Evolutionary conservation across 2,329 filamentous ascomycete species (phyloP), one percentile per base, ranked within the genome.

Genomic region (Talaromyces sp.): DNA sequence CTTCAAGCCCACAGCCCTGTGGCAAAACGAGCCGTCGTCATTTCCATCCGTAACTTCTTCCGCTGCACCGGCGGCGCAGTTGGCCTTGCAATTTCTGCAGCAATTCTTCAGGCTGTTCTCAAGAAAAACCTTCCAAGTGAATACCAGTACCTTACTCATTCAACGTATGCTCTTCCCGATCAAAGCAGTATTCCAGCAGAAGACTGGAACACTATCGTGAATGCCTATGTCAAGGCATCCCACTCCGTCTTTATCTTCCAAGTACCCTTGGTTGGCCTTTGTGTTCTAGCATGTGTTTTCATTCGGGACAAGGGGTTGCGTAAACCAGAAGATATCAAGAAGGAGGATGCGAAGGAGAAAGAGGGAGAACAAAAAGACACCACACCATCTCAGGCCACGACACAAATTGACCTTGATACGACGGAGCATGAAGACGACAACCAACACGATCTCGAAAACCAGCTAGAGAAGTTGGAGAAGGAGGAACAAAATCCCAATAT

Each of bases 31-130:
- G 86, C 86, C 0, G 82, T 88, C 1, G 81, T 87, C 21, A 88
- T 87, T 39, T 84, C 83, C 2, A 82, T 83, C 58, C 79, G 86
- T 1, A 88, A 88, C 67, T 88, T 88, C 69, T 79, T 87, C 64
- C 81, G 86, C 7, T 83, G 81, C 54, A 75, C 85, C 3, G 86
- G 86, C 9, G 86, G 85, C 25, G 78, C 85, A 1, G 77, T 81
- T 14, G 85, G 86, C 0, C 78, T 88, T 0, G 84, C 84, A 0
- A 74, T 87, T 8, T 84, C 82, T 0, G 84, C 83, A 1, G 83
- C 83, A 2, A 74, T 86, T 1, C 72, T 83, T 39, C 75, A 76
- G 40, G 72, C 74, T 3, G 71, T 71, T 3, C 67, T 77, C 21
- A 74, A 69, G 63, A 75, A 69, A 39, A 72, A 76, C n/a, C 69